Evolutionary conservation across 805 yeast genomes (phyloP).

Genomic region (Nakazawaea siamensis): DNA sequence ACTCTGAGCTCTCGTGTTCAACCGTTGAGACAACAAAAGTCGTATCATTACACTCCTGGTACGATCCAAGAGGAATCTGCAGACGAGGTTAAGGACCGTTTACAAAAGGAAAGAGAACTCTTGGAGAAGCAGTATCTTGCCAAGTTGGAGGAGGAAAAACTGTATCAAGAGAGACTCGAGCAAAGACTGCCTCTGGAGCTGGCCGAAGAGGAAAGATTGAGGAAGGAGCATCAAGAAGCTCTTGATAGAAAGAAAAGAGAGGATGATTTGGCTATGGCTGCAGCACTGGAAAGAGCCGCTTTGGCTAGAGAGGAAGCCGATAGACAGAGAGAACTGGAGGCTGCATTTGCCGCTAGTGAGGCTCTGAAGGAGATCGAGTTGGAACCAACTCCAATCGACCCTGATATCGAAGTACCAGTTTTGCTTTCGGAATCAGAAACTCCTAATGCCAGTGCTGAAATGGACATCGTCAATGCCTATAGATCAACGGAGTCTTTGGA

Average conservation of each 20-base stretch:
- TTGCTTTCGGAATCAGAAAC: background rate
- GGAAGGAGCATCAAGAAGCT: background rate
- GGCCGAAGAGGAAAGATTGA: background rate
- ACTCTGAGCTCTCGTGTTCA: too few species aligned
- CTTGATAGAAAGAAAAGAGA: too few species aligned
- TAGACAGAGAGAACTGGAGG: constrained; percentile 11
- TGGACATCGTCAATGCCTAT: constrained; percentile 15
- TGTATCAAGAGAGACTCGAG: constrained; percentile 22
- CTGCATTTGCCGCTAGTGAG: constrained; percentile 16
- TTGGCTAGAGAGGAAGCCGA: constrained; percentile 8
- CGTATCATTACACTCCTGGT: background rate
- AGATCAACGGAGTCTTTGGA: constrained; percentile 12
- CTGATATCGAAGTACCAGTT: too few species aligned
- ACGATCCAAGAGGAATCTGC: constrained; percentile 5
- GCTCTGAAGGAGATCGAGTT: background rate
- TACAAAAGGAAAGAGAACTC: constrained; percentile 15
- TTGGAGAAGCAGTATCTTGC: constrained; percentile 18
- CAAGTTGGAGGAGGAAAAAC: constrained; percentile 21
- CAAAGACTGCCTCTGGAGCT: constrained; percentile 10
- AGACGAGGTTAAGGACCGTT: background rate
- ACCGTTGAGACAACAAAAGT: background rate
- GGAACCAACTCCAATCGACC: too few species aligned
- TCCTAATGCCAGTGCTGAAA: too few species aligned
- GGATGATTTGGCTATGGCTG: constrained; percentile 1
- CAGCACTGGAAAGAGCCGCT: background rate